Evolutionary conservation across 805 yeast genomes (phyloP), one percentile per base, ranked within the genome.

Genomic region (Nakazawaea laoshanensis): DNA sequence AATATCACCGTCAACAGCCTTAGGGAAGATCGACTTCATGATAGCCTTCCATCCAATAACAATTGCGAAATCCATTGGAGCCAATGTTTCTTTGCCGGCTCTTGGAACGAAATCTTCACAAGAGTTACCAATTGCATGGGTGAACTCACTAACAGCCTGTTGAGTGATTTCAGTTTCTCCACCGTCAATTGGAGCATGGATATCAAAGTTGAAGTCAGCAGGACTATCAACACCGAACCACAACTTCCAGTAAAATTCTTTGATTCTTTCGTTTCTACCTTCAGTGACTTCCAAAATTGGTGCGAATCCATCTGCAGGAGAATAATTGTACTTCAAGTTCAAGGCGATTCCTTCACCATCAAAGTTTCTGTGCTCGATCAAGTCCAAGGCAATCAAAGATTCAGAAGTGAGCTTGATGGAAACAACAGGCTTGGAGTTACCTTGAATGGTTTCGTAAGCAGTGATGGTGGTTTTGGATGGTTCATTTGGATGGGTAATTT

Each of bases 1-100:
- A 53, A 92, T 70, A 57, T 92, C 98, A 61, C 98, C 98, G 57
- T 94, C 97, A 49, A 92, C 94, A 42, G 79, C 76, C 55, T 75
- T 74, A 35, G 98, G 98, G 92, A 92, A 92, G 48, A 92, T 84
- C n/a, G 96, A 88, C 67, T 83, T 86, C 66, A 92, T 89, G 55
- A 92, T 89, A 32, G 96, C 94, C 65, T 81, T 82, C 99, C 99
- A 92, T 29, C 98, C 97, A 48, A 88, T 75, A 38, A 92, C 96
- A 57, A 92, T 92, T 31, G 98, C 97, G 54, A 88, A 92, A 67
- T 92, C 99, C 97, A 92, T 89, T 51, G 99, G 99, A 30, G 97
- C 98, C 47, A 77, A 67, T 39, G 85, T 78, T 42, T 71, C 73
- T 59, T 84, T 81, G 43, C 88, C 92, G 32, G 84, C 74, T 66